Conservation (phyloP, 345 rosid species). For the Psidium friedrichsthalianum region DNA sequence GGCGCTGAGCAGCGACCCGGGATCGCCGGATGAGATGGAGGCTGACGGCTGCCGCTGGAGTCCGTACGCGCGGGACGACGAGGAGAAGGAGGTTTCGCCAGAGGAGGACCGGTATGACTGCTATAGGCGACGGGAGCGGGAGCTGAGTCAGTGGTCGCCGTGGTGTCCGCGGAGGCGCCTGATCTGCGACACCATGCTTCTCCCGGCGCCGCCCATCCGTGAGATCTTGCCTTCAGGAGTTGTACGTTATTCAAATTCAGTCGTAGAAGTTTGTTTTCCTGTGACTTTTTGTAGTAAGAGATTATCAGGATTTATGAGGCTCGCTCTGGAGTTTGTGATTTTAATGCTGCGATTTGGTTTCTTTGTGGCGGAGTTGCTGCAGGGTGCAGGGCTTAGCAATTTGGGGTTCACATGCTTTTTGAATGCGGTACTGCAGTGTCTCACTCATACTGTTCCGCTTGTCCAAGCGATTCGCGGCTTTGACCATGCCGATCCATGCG, state of each 20-base stretch:
- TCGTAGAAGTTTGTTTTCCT: background rate
- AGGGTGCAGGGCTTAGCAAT: conserved; percentile 87
- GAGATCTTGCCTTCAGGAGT: background rate
- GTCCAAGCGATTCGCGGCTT: conserved; percentile 38
- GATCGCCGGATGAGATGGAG: background rate
- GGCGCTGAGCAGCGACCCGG: background rate
- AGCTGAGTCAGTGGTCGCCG: background rate
- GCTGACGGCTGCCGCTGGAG: background rate
- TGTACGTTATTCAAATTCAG: background rate
- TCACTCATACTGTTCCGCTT: conserved; percentile 78
- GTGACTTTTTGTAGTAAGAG: background rate
- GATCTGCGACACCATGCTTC: background rate
- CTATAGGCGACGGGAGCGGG: background rate
- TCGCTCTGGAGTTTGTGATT: background rate
- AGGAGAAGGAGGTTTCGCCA: background rate
- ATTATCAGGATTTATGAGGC: background rate
- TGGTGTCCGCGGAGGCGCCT: background rate
- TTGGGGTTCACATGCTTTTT: conserved; percentile 80
- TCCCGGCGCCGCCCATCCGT: background rate
- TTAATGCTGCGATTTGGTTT: background rate
- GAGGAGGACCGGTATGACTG: background rate
- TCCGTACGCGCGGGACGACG: background rate
- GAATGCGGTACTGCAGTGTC: conserved; percentile 78
- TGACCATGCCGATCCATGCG: conserved; percentile 30
- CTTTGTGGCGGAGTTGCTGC: background rate